Conservation (phyloP, 2,329 filamentous ascomycete species). For the Diplocarpon rosae region DNA sequence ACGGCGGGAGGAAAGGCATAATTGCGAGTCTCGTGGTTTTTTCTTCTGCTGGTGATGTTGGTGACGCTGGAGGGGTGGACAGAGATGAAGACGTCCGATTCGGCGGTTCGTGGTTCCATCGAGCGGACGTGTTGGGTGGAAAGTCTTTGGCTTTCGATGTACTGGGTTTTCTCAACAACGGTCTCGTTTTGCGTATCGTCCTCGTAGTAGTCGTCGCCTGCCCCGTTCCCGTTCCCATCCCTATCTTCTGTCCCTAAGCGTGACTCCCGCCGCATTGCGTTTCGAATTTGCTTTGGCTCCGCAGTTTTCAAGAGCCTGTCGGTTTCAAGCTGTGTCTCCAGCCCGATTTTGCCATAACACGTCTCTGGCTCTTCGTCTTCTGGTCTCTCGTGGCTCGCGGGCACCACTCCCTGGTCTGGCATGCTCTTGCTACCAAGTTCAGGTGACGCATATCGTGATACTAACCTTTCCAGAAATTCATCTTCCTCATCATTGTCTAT, state of each 20-base stretch:
- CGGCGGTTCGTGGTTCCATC: constrained; percentile 37
- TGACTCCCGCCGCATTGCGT: neutral
- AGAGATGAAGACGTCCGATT: constrained; percentile 44
- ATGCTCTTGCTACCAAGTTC: neutral
- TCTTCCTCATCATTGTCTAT: no score
- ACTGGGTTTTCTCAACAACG: constrained; percentile 15
- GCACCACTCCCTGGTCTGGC: neutral
- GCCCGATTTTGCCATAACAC: constrained; percentile 22
- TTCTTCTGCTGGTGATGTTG: constrained; percentile 37
- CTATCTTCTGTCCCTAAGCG: neutral
- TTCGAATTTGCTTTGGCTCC: neutral
- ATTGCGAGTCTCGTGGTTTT: constrained; percentile 43
- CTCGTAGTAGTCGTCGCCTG: neutral
- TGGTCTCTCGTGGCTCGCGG: neutral
- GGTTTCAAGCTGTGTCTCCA: constrained; percentile 19
- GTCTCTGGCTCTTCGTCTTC: constrained; percentile 16
- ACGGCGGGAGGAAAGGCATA: constrained; percentile 45
- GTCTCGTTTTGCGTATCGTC: constrained; percentile 8
- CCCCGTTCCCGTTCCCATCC: neutral
- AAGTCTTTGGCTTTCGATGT: constrained; percentile 39
- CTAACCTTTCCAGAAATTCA: no score
- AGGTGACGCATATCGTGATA: neutral
- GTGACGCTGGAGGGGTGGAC: constrained; percentile 37
- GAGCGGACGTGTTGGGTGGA: constrained; percentile 37
- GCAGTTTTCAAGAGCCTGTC: constrained; percentile 8